Base-by-base conservation (phyloP, 2,329 filamentous ascomycete genomes). In the Podosphaera xanthii region DNA sequence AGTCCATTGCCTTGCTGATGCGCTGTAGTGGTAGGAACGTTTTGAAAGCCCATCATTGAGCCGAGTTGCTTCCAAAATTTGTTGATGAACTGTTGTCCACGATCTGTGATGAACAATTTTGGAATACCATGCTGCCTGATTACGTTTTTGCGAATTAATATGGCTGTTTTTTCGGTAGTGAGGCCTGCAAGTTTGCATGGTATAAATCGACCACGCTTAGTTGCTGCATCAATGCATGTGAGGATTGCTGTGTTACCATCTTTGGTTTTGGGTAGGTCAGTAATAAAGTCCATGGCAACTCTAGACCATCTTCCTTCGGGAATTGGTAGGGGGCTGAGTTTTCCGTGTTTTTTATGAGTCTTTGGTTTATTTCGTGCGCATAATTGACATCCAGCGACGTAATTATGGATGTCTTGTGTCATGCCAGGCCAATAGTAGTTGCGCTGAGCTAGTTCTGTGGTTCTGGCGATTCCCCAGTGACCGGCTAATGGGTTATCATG, bases 51-150 rank as follows among this genome's bases (percentile, higher is more conserved):
- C 2, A 54, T 9, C 7, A 36, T 54, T 9, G 10, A 31, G 22
- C 22, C 8, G 12, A 38, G 3, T 38, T 55, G 33, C 38, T 55
- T 55, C 31, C 52, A 55, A 22, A 22, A 55, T n/a, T 55, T 57
- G 33, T 57, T 31, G 12, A 57, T 33, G 38, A 42, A 57, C 33
- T 57, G 6, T 10, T 42, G 36, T 7, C n/a, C 36, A 42, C 36
- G 31, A 42, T 57, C 35, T 42, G 35, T 57, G n/a, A 57, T 57
- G 34, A 57, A 44, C 22, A 57, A n/a, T n/a, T 57, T 57, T 57
- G 54, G 54, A 30, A 44, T 57, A 9, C 35, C 35, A 57, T 57
- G 54, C 31, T 57, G 54, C 31, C 10, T 42, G 31, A 57, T 14
- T 57, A 57, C 33, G 38, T 36, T 22, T 57, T 57, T 5, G 2